These are phyloP conservation scores for Arctium lappa DNA, from an alignment of 129 eudicot genomes.

Conservation along the genomic window DNA sequence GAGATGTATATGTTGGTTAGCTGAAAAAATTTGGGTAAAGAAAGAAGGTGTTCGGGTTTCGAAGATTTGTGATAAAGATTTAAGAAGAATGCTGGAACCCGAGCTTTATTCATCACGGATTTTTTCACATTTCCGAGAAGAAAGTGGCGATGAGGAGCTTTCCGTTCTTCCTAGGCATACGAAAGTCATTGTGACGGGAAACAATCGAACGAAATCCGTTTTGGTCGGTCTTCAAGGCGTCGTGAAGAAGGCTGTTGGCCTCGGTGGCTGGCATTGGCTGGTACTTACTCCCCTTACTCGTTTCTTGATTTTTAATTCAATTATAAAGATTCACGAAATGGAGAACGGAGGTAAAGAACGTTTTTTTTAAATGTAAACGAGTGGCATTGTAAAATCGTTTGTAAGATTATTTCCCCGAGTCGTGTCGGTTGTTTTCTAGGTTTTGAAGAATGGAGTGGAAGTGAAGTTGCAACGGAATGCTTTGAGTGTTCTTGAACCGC, in stretches of 20 bases:
- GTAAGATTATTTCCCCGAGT: background rate
- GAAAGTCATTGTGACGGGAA: slow-evolving; percentile 91
- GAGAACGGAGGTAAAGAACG: background rate
- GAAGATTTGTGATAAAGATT: slow-evolving; percentile 5
- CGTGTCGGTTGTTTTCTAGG: slow-evolving; percentile 30
- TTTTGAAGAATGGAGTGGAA: slow-evolving; percentile 93
- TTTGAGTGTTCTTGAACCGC: slow-evolving; percentile 91
- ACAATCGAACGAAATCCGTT: slow-evolving; percentile 92
- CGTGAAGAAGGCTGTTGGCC: slow-evolving; percentile 96
- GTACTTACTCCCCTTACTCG: slow-evolving; percentile 29
- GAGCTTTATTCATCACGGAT: slow-evolving; percentile 68
- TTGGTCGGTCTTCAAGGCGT: slow-evolving; percentile 96
- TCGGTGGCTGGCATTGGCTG: slow-evolving; percentile 99
- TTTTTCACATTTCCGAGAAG: slow-evolving; percentile 78
- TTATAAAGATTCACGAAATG: background rate
- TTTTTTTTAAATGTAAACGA: background rate
- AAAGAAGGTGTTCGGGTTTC: background rate
- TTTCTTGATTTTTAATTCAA: background rate
- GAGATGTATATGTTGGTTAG: slow-evolving; percentile 6
- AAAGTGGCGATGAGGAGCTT: slow-evolving; percentile 89
- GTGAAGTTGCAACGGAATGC: slow-evolving; percentile 97
- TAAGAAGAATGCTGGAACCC: slow-evolving; percentile 59
- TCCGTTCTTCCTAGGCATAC: slow-evolving; percentile 95
- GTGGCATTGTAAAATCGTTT: background rate
- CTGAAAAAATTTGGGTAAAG: background rate